Base-by-base conservation (phyloP, 2,329 filamentous ascomycete species). In the Venturia nashicola region DNA sequence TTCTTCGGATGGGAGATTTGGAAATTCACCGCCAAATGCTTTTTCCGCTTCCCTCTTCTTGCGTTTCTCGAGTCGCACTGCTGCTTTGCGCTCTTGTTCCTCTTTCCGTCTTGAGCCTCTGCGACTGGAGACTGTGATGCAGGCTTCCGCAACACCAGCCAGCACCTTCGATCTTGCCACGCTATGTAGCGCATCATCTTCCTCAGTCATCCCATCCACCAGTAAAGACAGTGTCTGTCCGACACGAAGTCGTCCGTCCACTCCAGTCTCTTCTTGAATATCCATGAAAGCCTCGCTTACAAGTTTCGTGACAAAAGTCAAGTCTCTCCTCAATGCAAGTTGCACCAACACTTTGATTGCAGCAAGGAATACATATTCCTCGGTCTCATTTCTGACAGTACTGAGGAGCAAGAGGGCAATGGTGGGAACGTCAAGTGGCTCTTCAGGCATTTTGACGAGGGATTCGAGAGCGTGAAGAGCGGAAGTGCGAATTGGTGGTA, bases 321-420 rank as follows among this genome's bases (percentile, higher is more conserved):
- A 7, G 42, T 65, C 46, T 32, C 51, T 82, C 51, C 80, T 82
- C 0, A 87, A 85, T 0, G 86, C 82, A 12, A 91, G 73, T 32
- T 84, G 81, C 0, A 82, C 81, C 65, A 89, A 83, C 1, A 86
- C 79, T 66, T 84, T 84, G 66, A 91, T 83, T 18, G 85, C 82
- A n/a, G 84, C 81, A 2, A 87, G 76, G 68, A 88, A 87, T 66
- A 90, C 85, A 70, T 87, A 91, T 64, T 89, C 86, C 64, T 91
- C 88, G 6, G 80, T 77, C 60, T 89, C 86, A 65, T 82, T 80
- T 1, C 90, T 76, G 0, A 90, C 77, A 11, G 82, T 83, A 0
- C 85, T 84, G 62, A 90, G 77, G 0, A 91, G 76, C 1, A 89
- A 77, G 6, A 87, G 82, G 0, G 87, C 76, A 3, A 85, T 78